Percentiles rank a stretch among this genome's conserved stretches.
Conservation (phyloP, 192 early-diverging fungal species). For the Coemansia sp. region DNA sequence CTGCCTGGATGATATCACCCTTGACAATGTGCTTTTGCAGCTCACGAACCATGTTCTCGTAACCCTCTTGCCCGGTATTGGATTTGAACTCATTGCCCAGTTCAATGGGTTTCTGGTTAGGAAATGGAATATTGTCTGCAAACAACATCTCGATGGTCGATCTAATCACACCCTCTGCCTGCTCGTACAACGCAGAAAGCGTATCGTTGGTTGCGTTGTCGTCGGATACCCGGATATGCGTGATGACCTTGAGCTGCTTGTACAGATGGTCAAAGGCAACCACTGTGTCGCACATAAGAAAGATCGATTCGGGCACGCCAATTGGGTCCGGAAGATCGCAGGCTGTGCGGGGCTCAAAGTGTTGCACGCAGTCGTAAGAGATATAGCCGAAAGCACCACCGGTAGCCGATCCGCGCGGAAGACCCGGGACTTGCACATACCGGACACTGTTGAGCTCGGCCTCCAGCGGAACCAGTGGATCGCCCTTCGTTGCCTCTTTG, state of each 20-base stretch:
- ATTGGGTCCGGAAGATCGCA: slow-evolving; percentile 79
- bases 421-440: slow-evolving; percentile 77
- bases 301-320: slow-evolving; percentile 88
- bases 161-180: slow-evolving; percentile 70
- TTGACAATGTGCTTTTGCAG: slow-evolving; percentile 90
- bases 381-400: slow-evolving; percentile 98
- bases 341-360: slow-evolving; percentile 94
- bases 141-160: slow-evolving; percentile 68
- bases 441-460: slow-evolving; percentile 75
- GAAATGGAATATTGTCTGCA: slow-evolving; percentile 69
- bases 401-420: slow-evolving; percentile 61
- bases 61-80: slow-evolving; percentile 91
- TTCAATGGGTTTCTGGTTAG: slow-evolving; percentile 71
- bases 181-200: slow-evolving; percentile 64
- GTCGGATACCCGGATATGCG: slow-evolving; percentile 75
- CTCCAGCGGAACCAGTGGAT: slow-evolving; percentile 85
- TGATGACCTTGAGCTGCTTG: slow-evolving; percentile 87
- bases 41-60: slow-evolving; percentile 82
- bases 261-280: slow-evolving; percentile 95
- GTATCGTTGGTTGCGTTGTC: slow-evolving; percentile 57
- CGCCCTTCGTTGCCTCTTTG: slow-evolving; percentile 68
- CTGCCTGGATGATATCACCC: slow-evolving; percentile 98
- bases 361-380: slow-evolving; percentile 93
- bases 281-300: slow-evolving; percentile 94
- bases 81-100: slow-evolving; percentile 72